Conservation (phyloP, 805 yeast genomes). For the Gaillardinia entomophila region DNA sequence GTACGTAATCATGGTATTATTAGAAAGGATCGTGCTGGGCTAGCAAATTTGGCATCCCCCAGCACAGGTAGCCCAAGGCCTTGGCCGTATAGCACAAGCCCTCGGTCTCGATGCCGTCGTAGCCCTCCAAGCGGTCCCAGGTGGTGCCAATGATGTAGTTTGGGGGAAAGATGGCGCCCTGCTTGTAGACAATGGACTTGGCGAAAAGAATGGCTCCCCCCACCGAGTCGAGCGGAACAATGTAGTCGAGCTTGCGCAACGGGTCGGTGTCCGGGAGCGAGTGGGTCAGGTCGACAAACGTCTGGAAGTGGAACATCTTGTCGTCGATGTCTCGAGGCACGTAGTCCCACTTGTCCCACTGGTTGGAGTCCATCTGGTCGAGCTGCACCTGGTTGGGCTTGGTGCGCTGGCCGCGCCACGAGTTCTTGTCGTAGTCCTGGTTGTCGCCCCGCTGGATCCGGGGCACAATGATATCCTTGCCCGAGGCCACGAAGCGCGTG, state of each 20-base stretch:
- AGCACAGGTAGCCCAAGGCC: constrained; percentile 40
- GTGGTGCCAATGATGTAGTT: constrained; percentile 41
- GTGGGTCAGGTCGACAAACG: constrained; percentile 9
- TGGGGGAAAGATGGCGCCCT: constrained; percentile 43
- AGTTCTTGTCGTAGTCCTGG: constrained; percentile 32
- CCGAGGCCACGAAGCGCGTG: constrained; percentile 18
- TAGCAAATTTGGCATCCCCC: constrained; percentile 44
- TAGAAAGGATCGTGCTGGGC: constrained; percentile 26
- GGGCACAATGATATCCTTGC: constrained; percentile 33
- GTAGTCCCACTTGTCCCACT: constrained; percentile 27
- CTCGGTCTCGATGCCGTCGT: constrained; percentile 51
- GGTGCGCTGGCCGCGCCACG: constrained; percentile 36
- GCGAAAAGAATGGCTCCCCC: constrained; percentile 48
- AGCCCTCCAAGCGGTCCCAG: constrained; percentile 44
- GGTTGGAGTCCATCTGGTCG: constrained; percentile 16
- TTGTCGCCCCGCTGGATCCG: constrained; percentile 19
- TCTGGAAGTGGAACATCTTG: constrained; percentile 23
- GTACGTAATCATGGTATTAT: constrained; percentile 1
- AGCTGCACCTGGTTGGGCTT: constrained; percentile 23
- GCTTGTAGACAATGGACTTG: constrained; percentile 37
- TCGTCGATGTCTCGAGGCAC: constrained; percentile 25
- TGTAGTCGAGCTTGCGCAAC: constrained; percentile 5
- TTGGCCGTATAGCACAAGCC: constrained; percentile 46
- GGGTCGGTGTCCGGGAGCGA: constrained; percentile 2
- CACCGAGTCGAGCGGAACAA: constrained; percentile 39